A percentile compares a stretch with the other conserved stretches of the same genome.
phyloP scores from a whole-genome alignment of 108 stramenopile species.

The Pseudonitzschia delicatissima region DNA sequence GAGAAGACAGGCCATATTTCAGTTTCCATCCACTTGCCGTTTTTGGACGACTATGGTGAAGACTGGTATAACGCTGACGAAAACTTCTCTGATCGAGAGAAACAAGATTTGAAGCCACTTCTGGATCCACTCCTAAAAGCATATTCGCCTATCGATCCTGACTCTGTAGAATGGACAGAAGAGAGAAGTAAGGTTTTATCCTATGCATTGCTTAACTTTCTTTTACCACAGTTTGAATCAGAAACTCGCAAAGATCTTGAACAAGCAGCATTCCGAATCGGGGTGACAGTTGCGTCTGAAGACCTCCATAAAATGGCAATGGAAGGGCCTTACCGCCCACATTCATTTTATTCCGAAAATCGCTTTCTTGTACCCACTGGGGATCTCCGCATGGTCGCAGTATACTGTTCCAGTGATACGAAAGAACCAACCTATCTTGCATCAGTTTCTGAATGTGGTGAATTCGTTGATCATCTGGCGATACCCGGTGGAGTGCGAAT shows the following conservation, averaged over 20 bases:
- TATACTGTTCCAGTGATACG: slow-evolving; percentile 63
- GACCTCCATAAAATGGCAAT: slow-evolving; percentile 78
- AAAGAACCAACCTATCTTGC: slow-evolving; percentile 82
- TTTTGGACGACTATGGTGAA: slow-evolving; percentile 37
- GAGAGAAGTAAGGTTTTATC: slow-evolving; percentile 74
- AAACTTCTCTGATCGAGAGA: slow-evolving; percentile 44
- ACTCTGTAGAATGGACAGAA: slow-evolving; percentile 78
- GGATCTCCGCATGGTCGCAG: slow-evolving; percentile 81
- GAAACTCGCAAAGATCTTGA: slow-evolving; percentile 72
- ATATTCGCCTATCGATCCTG: slow-evolving; percentile 64
- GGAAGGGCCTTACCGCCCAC: slow-evolving; percentile 87
- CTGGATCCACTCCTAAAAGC: slow-evolving; percentile 64
- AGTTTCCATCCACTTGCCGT: slow-evolving; percentile 70
- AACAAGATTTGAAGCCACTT: slow-evolving; percentile 52
- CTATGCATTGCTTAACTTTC: slow-evolving; percentile 63
- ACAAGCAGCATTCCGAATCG: slow-evolving; percentile 65
- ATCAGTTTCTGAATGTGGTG: slow-evolving; percentile 72
- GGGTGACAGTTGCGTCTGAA: slow-evolving; percentile 66
- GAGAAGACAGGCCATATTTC: slow-evolving; percentile 66
- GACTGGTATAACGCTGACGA: slow-evolving; percentile 63
- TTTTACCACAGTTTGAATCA: slow-evolving; percentile 84
- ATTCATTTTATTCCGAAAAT: slow-evolving; percentile 61
- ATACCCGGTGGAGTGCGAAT: slow-evolving; percentile 76
- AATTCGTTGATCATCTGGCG: slow-evolving; percentile 74
- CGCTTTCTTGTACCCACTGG: slow-evolving; percentile 76